A percentile compares a stretch with the other conserved stretches of the same genome.
phyloP scores from a whole-genome alignment of 148 eudicot genomes.

The Heliosperma pusillum region DNA sequence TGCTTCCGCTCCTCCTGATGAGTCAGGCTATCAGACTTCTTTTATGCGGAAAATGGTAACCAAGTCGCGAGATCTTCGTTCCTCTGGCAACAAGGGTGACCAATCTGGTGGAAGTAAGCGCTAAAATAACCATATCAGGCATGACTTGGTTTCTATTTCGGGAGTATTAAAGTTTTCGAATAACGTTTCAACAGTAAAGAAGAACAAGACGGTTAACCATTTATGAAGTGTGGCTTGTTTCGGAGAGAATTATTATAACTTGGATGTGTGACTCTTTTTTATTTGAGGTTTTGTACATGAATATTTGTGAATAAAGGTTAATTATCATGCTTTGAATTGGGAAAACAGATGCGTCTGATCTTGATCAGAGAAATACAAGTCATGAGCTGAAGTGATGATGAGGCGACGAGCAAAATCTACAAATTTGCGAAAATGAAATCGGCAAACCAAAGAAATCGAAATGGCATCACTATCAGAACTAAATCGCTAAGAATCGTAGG shows the following conservation, averaged over 20 bases:
- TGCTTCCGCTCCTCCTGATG: background rate
- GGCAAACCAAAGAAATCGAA: too few relatives aligned
- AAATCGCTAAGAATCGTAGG: too few relatives aligned
- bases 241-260: background rate
- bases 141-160: too few relatives aligned
- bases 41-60: slow-evolving; percentile 22
- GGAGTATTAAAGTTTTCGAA: too few relatives aligned
- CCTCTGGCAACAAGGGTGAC: background rate
- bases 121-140: slow-evolving; percentile 5
- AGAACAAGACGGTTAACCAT: background rate
- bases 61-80: slow-evolving; percentile 17
- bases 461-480: too few relatives aligned
- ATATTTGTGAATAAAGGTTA: background rate
- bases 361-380: too few relatives aligned
- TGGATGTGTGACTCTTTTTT: background rate
- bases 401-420: too few relatives aligned
- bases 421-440: too few relatives aligned
- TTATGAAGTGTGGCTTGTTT: background rate
- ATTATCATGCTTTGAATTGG: too few relatives aligned
- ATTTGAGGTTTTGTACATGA: background rate
- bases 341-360: too few relatives aligned
- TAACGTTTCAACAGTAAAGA: too few relatives aligned
- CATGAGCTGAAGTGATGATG: too few relatives aligned
- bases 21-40: slow-evolving; percentile 14
- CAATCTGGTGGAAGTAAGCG: slow-evolving; percentile 7